Evolutionary conservation across 2,329 filamentous ascomycete species (phyloP).

Genomic region (Clarireedia monteithiana): DNA sequence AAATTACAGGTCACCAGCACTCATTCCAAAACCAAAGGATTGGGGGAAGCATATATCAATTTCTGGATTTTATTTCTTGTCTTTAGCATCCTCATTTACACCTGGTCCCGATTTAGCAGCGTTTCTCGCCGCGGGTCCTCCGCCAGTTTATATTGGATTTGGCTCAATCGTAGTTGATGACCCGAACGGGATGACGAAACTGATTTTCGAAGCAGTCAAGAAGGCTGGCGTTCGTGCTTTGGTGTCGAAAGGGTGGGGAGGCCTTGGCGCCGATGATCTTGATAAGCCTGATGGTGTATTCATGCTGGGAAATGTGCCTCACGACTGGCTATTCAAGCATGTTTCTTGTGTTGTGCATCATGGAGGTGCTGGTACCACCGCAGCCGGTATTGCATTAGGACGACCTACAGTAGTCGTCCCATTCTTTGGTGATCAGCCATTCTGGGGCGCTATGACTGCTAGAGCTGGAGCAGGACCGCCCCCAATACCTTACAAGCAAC

Average conservation of each 20-base stretch:
- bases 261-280: conserved; percentile 64
- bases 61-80: conserved; percentile 70
- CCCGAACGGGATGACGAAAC: conserved; percentile 59
- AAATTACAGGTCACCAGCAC: conserved; percentile 51
- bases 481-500: conserved; percentile 60
- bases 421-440: conserved; percentile 81
- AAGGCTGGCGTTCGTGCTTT: conserved; percentile 65
- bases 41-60: conserved; percentile 67
- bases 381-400: conserved; percentile 74
- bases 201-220: conserved; percentile 64
- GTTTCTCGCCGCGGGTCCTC: conserved; percentile 61
- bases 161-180: conserved; percentile 77
- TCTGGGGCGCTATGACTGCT: conserved; percentile 73
- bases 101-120: conserved; percentile 56
- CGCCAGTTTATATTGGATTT: conserved; percentile 77
- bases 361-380: conserved; percentile 80
- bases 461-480: conserved; percentile 63
- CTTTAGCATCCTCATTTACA: conserved; percentile 56
- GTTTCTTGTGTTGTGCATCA: conserved; percentile 82
- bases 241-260: conserved; percentile 84
- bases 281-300: conserved; percentile 68
- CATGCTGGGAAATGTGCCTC: conserved; percentile 78
- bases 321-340: conserved; percentile 81
- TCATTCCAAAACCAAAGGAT: conserved; percentile 73
- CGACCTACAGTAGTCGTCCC: conserved; percentile 77